Evolutionary conservation across 768 basidiomycete genomes (phyloP), one percentile per base, ranked within the genome.

Genomic region (Leucocoprinus leucothites): DNA sequence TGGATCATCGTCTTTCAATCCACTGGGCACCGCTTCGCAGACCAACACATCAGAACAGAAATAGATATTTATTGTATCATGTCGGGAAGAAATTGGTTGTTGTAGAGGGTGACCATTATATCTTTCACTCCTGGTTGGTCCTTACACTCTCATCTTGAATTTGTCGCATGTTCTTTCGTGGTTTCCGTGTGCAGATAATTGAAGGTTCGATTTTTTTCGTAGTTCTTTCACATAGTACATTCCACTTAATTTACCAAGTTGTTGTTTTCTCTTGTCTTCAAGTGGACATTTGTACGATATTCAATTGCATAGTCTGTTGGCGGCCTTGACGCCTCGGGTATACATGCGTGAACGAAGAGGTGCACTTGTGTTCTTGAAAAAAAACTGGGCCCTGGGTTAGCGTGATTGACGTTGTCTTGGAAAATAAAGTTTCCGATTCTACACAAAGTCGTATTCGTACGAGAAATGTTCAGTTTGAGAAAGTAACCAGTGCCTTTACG

Each of bases 161-260:
- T 31, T 31, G 31, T 31, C 6, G 31, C 31, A 31, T 31, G 11
- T 46, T 46, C 45, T 26, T 25, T 16, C n/a, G 22, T 28, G 5
- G 4, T 46, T 54, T 45, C 11, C 21, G 19, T 41, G 22, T 21
- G 5, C 21, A 34, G 11, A n/a, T 44, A n/a, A 48, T 44, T 35
- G 3, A 5, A 46, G 45, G 3, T 21, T 43, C 41, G 14, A 49
- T 51, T 38, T 28, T 9, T 18, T 35, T 48, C 21, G 11, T 31
- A 11, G 31, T 31, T 31, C 31, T 31, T 11, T 11, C 6, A 31
- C 31, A 11, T 31, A 31, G 31, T 31, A 31, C 31, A 31, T 31
- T 31, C 43, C 35, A 49, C 46, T 48, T 49, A 50, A 52, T 19
- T 48, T 54, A 50, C 45, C 18, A 9, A 31, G 31, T 31, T 31